Evolutionary conservation across 225 moss, liverwort and hornwort genomes (phyloP).

Genomic region (Ulota crispa): DNA sequence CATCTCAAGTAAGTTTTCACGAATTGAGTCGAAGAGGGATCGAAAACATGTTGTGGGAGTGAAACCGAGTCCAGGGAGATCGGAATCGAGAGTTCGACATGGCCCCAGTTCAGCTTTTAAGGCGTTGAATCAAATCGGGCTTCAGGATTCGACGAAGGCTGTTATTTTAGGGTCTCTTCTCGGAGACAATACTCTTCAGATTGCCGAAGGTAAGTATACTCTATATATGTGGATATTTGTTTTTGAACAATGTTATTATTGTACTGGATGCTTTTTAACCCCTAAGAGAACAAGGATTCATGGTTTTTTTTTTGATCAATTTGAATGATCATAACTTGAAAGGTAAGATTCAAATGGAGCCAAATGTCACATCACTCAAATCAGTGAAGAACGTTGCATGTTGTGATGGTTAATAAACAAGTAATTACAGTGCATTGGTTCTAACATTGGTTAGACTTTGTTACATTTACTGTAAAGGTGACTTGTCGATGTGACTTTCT

Average conservation of each 20-base stretch:
- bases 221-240: not conserved
- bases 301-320: not conserved
- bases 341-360: not conserved
- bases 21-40: conserved; percentile 36
- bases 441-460: too few species aligned
- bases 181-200: conserved; percentile 41
- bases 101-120: conserved; percentile 45
- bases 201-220: conserved; percentile 36
- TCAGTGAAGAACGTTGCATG: not conserved
- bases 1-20: conserved; percentile 34
- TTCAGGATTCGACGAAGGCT: conserved; percentile 41
- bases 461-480: too few species aligned
- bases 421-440: too few species aligned
- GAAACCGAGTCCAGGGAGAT: not conserved
- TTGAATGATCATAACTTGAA: not conserved
- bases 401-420: not conserved
- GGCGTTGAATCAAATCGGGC: conserved; percentile 39
- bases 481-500: too few species aligned
- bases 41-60: conserved; percentile 12
- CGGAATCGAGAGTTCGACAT: conserved; percentile 25
- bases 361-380: too few species aligned
- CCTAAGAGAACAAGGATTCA: not conserved
- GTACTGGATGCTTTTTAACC: not conserved
- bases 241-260: not conserved
- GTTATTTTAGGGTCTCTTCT: conserved; percentile 53